Evolutionary conservation across 2,329 filamentous ascomycete species (phyloP), one percentile per base, ranked within the genome.

Genomic region (Tolypocladium cylindrosporum): DNA sequence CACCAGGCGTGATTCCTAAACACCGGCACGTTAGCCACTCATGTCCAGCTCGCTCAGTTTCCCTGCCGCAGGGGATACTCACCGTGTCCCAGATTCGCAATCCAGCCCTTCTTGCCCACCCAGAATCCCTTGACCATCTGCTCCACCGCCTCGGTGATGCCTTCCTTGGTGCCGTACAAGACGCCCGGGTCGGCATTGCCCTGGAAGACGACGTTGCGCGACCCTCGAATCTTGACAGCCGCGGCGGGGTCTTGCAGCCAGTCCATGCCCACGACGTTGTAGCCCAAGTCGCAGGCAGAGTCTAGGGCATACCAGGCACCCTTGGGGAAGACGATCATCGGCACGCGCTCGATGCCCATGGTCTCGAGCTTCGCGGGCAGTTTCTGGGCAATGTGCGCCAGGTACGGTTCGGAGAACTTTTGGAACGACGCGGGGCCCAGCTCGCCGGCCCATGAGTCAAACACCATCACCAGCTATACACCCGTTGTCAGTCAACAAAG

Each of bases 281-380:
- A 99, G 45, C 91, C 92, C 19, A 92, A 83, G 67, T 91, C 79
- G 76, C 92, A 97, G 24, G 94, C 83, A 39, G 89, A 86, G 65
- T 97, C 90, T 54, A 99, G 80, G 4, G 91, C 91, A 73, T 96
- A 94, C 90, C 94, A 97, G 13, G 94, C 93, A 13, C 94, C 94
- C 78, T 99, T 99, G 41, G 94, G 91, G 72, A 99, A 99, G 31
- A 97, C 91, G 6, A 92, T 95, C 92, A 97, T 97, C 3, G 94
- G 94, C 3, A 99, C 93, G 13, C 78, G 80, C 59, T 92, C 89
- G 56, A 93, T 75, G 0, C 86, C 86, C 69, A 95, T 79, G 69
- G 90, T 88, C 65, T 82, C 77, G 58, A 97, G 76, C 60, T 85
- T 86, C 65, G 78, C 79, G 1, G 93, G 93, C 4, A 99, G 81